Evolutionary conservation across 1,139 yeast genomes (phyloP).

Genomic region (Sugiyamaella novakii): DNA sequence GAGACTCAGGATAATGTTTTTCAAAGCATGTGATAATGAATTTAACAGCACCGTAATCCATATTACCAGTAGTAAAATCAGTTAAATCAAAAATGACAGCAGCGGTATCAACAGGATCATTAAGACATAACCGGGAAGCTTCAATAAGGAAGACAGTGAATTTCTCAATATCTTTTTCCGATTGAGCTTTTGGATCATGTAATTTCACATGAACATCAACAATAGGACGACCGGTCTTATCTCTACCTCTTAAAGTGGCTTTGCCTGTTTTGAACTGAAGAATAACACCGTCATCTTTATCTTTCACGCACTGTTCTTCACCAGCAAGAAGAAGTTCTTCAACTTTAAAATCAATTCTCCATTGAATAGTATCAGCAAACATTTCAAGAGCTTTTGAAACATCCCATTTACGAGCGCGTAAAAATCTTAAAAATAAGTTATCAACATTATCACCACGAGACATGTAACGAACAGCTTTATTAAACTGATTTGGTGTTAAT

Average conservation of each 20-base stretch:
- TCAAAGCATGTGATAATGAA: conserved; percentile 77
- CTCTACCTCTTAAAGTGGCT: conserved; percentile 66
- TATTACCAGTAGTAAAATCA: conserved; percentile 74
- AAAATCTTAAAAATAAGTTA: conserved; percentile 63
- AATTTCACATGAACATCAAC: conserved; percentile 70
- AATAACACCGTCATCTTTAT: conserved; percentile 50
- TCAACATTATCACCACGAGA: conserved; percentile 73
- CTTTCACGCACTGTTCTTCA: conserved; percentile 51
- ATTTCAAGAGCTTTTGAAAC: conserved; percentile 71
- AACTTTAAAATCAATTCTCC: conserved; percentile 65
- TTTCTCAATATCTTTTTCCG: conserved; percentile 64
- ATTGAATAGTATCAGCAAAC: conserved; percentile 65
- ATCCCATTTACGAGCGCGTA: conserved; percentile 95
- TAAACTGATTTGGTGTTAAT: conserved; percentile 47
- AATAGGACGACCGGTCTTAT: conserved; percentile 65
- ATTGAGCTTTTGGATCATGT: conserved; percentile 72
- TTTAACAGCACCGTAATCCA: conserved; percentile 82
- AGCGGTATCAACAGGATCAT: conserved; percentile 69
- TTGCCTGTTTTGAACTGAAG: conserved; percentile 58
- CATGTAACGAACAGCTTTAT: conserved; percentile 56
- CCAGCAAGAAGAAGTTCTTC: conserved; percentile 63
- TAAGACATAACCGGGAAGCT: conserved; percentile 62
- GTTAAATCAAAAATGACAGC: conserved; percentile 73
- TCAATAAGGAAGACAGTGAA: conserved; percentile 72
- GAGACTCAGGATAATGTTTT: conserved; percentile 84